Evolutionary conservation across 164 flowering plant genomes (phyloP).

Genomic region (Nymphaea colorata): DNA sequence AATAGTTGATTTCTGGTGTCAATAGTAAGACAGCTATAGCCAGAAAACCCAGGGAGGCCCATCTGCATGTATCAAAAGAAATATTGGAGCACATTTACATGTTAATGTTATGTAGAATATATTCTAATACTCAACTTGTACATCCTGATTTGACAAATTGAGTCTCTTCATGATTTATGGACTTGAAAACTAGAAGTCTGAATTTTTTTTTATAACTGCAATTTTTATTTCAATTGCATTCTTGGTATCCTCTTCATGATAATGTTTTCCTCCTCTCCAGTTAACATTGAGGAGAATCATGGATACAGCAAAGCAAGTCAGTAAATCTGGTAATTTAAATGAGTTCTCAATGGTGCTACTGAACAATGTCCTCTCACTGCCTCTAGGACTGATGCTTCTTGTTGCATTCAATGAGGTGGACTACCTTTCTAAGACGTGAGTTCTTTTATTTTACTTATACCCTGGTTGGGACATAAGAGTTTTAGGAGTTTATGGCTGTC

Average conservation of each 20-base stretch:
- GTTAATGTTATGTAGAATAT: not conserved
- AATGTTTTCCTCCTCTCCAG: conserved; percentile 25
- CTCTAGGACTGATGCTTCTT: conserved; percentile 64
- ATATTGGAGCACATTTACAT: not conserved
- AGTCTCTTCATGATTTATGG: not conserved
- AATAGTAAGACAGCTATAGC: not conserved
- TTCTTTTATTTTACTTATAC: conserved; percentile 6
- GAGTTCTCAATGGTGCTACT: conserved; percentile 98
- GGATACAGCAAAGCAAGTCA: conserved; percentile 96
- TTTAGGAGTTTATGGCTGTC: not conserved
- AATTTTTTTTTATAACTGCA: not conserved
- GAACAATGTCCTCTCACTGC: conserved; percentile 85
- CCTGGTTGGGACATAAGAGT: not conserved
- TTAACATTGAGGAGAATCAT: conserved; percentile 84
- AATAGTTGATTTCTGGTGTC: not conserved
- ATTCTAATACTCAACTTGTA: not conserved
- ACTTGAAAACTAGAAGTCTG: no score
- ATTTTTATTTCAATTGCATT: not conserved
- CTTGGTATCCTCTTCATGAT: not conserved
- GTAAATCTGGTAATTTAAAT: conserved; percentile 80
- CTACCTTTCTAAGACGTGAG: conserved; percentile 77
- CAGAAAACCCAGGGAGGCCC: not conserved
- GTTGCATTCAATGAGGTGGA: conserved; percentile 76
- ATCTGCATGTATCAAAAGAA: not conserved
- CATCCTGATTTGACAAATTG: not conserved